A percentile compares a stretch with the other conserved stretches of the same genome.
Conservation (phyloP, 805 yeast genomes). For the Starmerella vaccinii region DNA sequence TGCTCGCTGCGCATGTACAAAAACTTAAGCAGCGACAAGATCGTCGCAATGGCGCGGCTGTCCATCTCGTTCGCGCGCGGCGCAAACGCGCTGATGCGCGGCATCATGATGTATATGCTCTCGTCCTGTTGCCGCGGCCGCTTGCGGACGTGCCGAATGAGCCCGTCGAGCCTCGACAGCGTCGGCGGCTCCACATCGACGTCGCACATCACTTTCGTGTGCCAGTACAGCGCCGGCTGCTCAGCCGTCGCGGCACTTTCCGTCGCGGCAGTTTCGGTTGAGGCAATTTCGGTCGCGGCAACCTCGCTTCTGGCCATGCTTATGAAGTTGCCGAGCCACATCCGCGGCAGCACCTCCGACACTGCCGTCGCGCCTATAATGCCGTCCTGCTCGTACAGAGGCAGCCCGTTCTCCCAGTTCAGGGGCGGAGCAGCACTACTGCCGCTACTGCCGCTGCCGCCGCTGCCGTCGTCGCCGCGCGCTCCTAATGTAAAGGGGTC, state of each 20-base stretch:
- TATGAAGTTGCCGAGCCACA: constrained; percentile 77
- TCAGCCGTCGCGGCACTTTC: too few species aligned
- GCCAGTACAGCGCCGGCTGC: not conserved
- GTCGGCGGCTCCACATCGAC: not conserved
- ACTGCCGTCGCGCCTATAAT: constrained; percentile 24
- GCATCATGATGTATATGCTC: not conserved
- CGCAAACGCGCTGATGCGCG: not conserved
- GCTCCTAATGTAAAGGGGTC: constrained; percentile 6
- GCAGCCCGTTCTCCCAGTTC: constrained; percentile 2
- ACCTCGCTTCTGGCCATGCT: not conserved
- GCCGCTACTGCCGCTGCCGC: too few species aligned
- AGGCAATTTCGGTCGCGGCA: not conserved
- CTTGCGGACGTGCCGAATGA: not conserved
- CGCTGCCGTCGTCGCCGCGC: not conserved
- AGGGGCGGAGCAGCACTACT: constrained; percentile 19
- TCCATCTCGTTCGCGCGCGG: not conserved
- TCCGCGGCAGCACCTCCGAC: constrained; percentile 28
- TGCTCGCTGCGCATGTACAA: not conserved
- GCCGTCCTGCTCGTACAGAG: not conserved
- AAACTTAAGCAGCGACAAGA: not conserved
- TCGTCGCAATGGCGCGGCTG: not conserved
- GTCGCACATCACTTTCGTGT: not conserved
- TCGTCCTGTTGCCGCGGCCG: not conserved
- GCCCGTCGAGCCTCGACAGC: not conserved
- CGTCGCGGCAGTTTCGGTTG: not conserved